Evolutionary conservation across 208 protist species (phyloP), one percentile per base, ranked within the genome.

Genomic region (Crithidia expoeki): DNA sequence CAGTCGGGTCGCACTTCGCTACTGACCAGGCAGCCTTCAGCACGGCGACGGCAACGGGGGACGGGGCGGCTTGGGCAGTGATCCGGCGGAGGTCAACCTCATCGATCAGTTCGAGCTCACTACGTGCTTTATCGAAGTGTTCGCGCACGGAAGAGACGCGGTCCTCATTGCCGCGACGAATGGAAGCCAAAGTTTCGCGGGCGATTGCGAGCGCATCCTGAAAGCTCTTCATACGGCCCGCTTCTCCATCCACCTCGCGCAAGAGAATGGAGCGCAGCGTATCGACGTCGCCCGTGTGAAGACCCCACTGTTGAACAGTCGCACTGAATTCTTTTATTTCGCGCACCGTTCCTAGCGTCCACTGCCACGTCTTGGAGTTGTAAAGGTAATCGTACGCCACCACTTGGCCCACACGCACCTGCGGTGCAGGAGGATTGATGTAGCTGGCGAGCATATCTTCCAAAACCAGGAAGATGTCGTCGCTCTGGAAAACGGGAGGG

Each of bases 91-190:
- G 53, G n/a, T 67, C 73, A 0, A 88, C 78, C 52, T 92, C 86
- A 28, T 88, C 80, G 9, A 92, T 57, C 17, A 27, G 38, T 59
- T 76, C 74, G 32, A 85, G 25, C 5, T 47, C 30, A 34, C 70
- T 56, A 25, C 80, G 75, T 2, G 78, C 76, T 10, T 14, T 57
- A 52, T 92, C 76, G 53, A 83, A 88, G 44, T 42, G 55, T 50
- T 60, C 59, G 3, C 74, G 77, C 7, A 73, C 80, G 9, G 61
- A 66, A 16, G 77, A 80, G 16, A 92, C 83, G 9, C 75, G 67
- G 55, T 92, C 86, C 51, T 92, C 86, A 47, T 92, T 92, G 59
- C 74, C 63, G 50, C 86, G 87, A 33, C 86, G 83, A 52, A 89
- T 83, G 12, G 74, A 69, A 14, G 86, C 86, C 51, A 92, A 59